Percentiles rank a stretch among this genome's conserved stretches.
phyloP scores from a whole-genome alignment of 805 yeast species.

The Saturnispora gosingensis region DNA sequence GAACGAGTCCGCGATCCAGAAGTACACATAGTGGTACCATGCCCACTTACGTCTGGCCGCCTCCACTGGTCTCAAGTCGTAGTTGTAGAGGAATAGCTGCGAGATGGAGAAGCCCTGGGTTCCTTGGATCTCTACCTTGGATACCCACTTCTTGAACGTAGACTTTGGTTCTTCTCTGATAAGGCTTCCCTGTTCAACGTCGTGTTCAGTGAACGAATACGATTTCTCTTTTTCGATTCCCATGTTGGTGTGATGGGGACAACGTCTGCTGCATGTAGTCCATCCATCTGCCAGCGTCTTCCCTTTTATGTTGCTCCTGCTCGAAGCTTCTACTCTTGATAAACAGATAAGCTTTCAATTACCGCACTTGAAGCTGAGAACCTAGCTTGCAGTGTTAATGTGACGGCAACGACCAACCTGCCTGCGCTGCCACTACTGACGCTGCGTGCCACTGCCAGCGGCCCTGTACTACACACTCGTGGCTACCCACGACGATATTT shows the following conservation, averaged over 20 bases:
- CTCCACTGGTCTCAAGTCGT: slow-evolving; percentile 76
- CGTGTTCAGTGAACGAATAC: neutral
- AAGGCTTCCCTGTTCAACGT: neutral
- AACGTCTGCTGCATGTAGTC: neutral
- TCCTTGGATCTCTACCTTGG: slow-evolving; percentile 22
- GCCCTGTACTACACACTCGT: too few species aligned
- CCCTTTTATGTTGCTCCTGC: neutral
- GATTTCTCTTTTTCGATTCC: neutral
- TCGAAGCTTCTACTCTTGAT: neutral
- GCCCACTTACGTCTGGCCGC: slow-evolving; percentile 68
- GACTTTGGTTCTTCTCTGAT: neutral
- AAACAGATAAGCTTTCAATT: neutral
- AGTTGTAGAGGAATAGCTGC: slow-evolving; percentile 62
- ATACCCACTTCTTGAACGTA: neutral
- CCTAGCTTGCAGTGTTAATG: too few species aligned
- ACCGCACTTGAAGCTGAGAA: neutral
- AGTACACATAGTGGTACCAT: slow-evolving; percentile 70
- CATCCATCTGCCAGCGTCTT: neutral
- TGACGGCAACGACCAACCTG: too few species aligned
- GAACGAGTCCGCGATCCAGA: slow-evolving; percentile 87
- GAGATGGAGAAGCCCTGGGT: slow-evolving; percentile 34
- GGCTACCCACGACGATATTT: too few species aligned
- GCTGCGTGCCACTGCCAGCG: too few species aligned
- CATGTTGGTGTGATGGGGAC: neutral
- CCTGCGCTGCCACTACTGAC: too few species aligned